Evolutionary conservation across 805 yeast species (phyloP), one percentile per base, ranked within the genome.

Genomic region (Priceomyces fermenticarens): DNA sequence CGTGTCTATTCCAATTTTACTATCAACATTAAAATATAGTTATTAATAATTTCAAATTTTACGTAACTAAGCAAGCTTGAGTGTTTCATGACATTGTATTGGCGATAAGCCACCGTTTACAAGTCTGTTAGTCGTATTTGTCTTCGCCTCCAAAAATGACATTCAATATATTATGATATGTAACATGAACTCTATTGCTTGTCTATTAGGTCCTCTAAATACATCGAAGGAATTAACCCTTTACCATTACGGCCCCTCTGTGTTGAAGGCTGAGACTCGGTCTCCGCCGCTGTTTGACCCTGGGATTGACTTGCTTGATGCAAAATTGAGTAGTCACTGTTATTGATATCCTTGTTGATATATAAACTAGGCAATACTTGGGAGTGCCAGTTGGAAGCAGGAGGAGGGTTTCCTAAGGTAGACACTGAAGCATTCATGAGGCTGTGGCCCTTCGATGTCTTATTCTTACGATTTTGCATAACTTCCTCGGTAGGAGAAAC

Each of bases 401-500:
- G 57, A 3, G 63, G 51, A 23, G 56, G 36, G 27, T 49, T 42
- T 12, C 52, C 45, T 25, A 52, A 39, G 33, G 46, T 49, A 11
- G 52, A 32, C 3, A 47, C 44, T 6, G 63, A 54, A 5, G 58
- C 60, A 20, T 44, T 51, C 38, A 45, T 45, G 8, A 37, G 29
- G 14, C 28, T 16, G 12, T 23, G 29, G 13, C 31, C 32, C 35
- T 52, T 55, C 34, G 54, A 43, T 3, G 69, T 56, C 35, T 55
- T 53, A 26, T 53, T 58, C 32, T 68, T 60, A 50, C 63, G 69
- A 50, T 73, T 75, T 41, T 69, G 68, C 77, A 81, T 75, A 12
- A 82, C 83, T 52, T 85, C 88, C 12, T 81, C 82, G 1, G 95
- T 87, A 27, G 95, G 95, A 2, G 93, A 85, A 39, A 85, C 77